Conservation (phyloP, 352 stramenopile genomes). For the Pythium apleroticum region DNA sequence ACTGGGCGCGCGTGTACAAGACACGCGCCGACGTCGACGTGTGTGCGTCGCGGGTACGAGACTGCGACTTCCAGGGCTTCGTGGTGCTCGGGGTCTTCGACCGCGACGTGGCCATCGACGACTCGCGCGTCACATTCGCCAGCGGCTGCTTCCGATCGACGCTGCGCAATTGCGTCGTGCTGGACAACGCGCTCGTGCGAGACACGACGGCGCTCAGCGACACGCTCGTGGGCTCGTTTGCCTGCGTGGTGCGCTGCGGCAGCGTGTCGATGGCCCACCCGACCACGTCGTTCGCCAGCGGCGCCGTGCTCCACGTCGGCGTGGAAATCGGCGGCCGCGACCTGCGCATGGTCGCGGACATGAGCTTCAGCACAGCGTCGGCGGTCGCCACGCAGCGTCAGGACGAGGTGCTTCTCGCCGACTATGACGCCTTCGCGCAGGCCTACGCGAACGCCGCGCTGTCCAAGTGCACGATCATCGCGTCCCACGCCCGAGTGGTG, state of each 20-base stretch:
- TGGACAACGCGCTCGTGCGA: slow-evolving; percentile 75
- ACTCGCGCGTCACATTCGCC: slow-evolving; percentile 39
- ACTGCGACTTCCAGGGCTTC: slow-evolving; percentile 64
- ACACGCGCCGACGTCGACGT: slow-evolving; percentile 26
- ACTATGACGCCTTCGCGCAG: slow-evolving; percentile 54
- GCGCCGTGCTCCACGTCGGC: slow-evolving; percentile 65
- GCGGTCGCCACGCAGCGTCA: slow-evolving; percentile 40
- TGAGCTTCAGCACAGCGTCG: slow-evolving; percentile 60
- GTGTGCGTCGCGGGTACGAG: slow-evolving; percentile 44
- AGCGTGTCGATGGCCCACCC: slow-evolving; percentile 41
- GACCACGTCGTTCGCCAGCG: slow-evolving; percentile 47
- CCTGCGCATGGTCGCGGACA: slow-evolving; percentile 65
- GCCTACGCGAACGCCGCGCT: slow-evolving; percentile 46
- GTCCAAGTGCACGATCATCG: slow-evolving; percentile 56
- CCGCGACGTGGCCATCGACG: slow-evolving; percentile 43
- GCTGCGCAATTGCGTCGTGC: slow-evolving; percentile 56
- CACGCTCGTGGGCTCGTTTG: slow-evolving; percentile 45
- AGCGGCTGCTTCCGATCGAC: slow-evolving; percentile 70
- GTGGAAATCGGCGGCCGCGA: slow-evolving; percentile 81
- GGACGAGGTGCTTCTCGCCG: slow-evolving; percentile 38
- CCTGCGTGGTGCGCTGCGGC: slow-evolving; percentile 66
- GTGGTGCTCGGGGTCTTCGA: slow-evolving; percentile 62
- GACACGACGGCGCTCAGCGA: slow-evolving; percentile 59
- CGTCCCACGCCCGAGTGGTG: slow-evolving; percentile 45
- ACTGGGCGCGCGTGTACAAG: slow-evolving; percentile 63